Conservation (phyloP, 169 alveolate species). For the Besnoitia besnoiti region DNA sequence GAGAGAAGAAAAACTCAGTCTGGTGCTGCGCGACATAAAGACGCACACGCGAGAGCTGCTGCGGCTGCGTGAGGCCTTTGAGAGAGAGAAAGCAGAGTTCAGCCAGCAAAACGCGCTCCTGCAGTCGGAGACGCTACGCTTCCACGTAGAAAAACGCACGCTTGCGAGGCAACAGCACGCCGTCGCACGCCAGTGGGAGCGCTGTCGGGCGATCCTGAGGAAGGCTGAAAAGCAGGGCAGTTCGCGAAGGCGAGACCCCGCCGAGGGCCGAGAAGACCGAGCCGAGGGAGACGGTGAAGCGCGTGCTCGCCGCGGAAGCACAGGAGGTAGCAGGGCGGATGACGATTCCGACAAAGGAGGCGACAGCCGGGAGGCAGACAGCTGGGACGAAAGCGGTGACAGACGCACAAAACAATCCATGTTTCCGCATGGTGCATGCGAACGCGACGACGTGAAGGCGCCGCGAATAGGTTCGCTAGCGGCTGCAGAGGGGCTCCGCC, state of each 20-base stretch:
- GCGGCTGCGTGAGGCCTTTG: background rate
- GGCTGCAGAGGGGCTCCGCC: background rate
- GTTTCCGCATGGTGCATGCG: too few relatives aligned
- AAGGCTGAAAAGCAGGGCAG: background rate
- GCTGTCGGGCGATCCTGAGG: background rate
- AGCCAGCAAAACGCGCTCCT: background rate
- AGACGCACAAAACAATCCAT: too few relatives aligned
- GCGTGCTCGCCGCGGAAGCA: too few relatives aligned
- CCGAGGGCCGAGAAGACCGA: background rate
- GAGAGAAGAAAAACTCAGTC: background rate
- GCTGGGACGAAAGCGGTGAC: background rate
- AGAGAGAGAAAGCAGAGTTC: background rate
- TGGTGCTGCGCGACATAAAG: too few relatives aligned
- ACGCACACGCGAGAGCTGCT: background rate
- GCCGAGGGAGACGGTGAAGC: background rate
- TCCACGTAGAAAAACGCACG: too few relatives aligned
- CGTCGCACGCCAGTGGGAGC: background rate
- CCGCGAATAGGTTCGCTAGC: background rate
- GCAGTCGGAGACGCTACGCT: background rate
- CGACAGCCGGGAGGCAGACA: background rate
- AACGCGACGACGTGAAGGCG: too few relatives aligned
- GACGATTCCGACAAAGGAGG: background rate
- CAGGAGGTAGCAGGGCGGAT: background rate
- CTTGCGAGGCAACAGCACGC: background rate
- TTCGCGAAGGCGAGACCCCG: background rate